phyloP scores from a whole-genome alignment of 768 basidiomycete genomes.

The Auricularia sp. region DNA sequence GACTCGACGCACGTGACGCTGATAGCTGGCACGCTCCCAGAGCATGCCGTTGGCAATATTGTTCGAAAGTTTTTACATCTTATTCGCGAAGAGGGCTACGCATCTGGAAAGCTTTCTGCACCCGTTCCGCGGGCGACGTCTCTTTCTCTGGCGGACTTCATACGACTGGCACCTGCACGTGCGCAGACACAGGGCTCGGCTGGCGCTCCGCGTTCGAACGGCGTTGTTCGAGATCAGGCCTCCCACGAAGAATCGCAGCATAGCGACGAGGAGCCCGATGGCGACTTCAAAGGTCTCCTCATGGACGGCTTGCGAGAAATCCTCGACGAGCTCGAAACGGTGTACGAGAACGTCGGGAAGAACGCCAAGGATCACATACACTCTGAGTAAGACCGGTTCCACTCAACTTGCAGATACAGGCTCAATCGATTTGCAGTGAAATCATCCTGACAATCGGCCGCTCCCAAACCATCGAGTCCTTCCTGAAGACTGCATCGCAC shows the following conservation, averaged over 20 bases:
- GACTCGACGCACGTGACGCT: not conserved
- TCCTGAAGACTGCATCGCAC: slow-evolving; percentile 83
- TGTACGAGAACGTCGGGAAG: slow-evolving; percentile 89
- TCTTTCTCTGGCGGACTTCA: slow-evolving; percentile 74
- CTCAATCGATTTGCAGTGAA: slow-evolving; percentile 44
- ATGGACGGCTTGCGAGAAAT: slow-evolving; percentile 98
- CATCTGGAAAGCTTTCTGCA: slow-evolving; percentile 48
- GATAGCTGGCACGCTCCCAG: slow-evolving; percentile 29
- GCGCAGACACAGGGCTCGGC: slow-evolving; percentile 28
- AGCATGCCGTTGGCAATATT: slow-evolving; percentile 91
- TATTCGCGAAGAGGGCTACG: slow-evolving; percentile 88
- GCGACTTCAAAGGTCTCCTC: slow-evolving; percentile 71
- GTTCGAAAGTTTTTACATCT: slow-evolving; percentile 87
- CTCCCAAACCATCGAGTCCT: slow-evolving; percentile 88
- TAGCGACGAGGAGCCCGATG: slow-evolving; percentile 4
- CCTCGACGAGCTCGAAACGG: slow-evolving; percentile 89
- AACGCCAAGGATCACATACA: slow-evolving; percentile 94
- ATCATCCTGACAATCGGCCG: slow-evolving; percentile 91
- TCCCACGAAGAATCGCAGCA: not conserved
- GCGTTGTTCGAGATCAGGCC: not conserved
- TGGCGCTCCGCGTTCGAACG: not conserved
- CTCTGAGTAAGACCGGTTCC: slow-evolving; percentile 64
- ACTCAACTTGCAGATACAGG: not conserved
- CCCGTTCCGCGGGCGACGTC: slow-evolving; percentile 24
- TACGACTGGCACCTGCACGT: slow-evolving; percentile 65